A percentile compares a stretch with the other conserved stretches of the same genome.
Evolutionary conservation across 1,284 basidiomycete genomes (phyloP).

Genomic region (Stygiomarasmius scandens): DNA sequence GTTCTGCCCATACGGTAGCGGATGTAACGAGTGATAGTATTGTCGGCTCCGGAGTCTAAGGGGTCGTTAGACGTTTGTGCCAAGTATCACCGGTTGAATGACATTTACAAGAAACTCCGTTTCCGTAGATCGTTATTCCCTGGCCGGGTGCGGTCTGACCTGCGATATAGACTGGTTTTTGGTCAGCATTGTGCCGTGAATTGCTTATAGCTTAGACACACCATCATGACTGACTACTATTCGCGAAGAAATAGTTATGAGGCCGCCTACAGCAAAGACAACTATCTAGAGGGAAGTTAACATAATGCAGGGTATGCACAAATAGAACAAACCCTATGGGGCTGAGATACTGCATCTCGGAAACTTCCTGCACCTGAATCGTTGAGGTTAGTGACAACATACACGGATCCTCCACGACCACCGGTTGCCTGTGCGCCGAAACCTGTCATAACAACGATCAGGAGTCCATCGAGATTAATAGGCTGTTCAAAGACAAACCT

Average conservation of each 20-base stretch:
- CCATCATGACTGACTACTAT: slow-evolving; percentile 34
- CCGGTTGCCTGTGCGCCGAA: slow-evolving; percentile 37
- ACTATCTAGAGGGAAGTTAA: slow-evolving; percentile 27
- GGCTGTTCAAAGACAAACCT: slow-evolving; percentile 19
- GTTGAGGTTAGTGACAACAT: slow-evolving; percentile 37
- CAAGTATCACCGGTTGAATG: not conserved
- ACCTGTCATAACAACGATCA: slow-evolving; percentile 20
- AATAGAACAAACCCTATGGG: slow-evolving; percentile 27
- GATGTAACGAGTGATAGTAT: slow-evolving; percentile 40
- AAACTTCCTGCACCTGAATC: slow-evolving; percentile 36
- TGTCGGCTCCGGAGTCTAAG: slow-evolving; percentile 33
- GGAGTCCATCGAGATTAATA: not conserved
- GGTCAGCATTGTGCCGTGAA: not conserved
- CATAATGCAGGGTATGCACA: not conserved
- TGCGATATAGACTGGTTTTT: slow-evolving; percentile 1
- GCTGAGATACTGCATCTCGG: slow-evolving; percentile 36
- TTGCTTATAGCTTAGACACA: not conserved
- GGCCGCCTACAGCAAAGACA: slow-evolving; percentile 37
- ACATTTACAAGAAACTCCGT: slow-evolving; percentile 22
- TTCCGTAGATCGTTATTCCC: slow-evolving; percentile 38
- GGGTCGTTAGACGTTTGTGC: slow-evolving; percentile 15
- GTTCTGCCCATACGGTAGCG: slow-evolving; percentile 37
- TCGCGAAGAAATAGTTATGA: slow-evolving; percentile 34
- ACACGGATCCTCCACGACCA: slow-evolving; percentile 35
- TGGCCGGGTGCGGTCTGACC: slow-evolving; percentile 15